Evolutionary conservation across 140 eudicot genomes (phyloP).

Genomic region (Bidens hawaiensis): DNA sequence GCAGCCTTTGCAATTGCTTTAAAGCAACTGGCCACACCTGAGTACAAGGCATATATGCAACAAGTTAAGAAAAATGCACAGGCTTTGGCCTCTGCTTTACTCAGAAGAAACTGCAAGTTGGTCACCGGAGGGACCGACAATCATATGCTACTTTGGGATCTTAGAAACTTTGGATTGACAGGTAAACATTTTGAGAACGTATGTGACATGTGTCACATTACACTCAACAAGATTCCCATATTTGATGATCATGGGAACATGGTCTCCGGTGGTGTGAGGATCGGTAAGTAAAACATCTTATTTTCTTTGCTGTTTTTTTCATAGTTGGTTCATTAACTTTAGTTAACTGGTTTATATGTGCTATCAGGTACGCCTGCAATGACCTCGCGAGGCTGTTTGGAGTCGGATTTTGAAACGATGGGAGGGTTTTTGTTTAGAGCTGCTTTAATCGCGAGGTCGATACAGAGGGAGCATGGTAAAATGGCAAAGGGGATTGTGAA

Average conservation of each 20-base stretch:
- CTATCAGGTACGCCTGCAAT: no score
- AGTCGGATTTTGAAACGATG: neutral
- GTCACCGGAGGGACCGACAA: slow-evolving; percentile 97
- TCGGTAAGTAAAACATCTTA: slow-evolving; percentile 16
- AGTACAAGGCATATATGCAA: slow-evolving; percentile 78
- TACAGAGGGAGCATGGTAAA: slow-evolving; percentile 66
- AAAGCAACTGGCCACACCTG: slow-evolving; percentile 84
- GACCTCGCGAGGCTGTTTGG: no score
- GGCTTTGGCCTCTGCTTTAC: no score
- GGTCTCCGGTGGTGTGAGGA: slow-evolving; percentile 47
- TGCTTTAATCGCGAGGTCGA: slow-evolving; percentile 51
- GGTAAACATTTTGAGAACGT: slow-evolving; percentile 86
- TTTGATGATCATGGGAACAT: slow-evolving; percentile 83
- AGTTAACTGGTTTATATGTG: no score
- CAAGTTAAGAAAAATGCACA: slow-evolving; percentile 98
- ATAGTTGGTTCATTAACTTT: no score
- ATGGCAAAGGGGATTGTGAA: slow-evolving; percentile 46
- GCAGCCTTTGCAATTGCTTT: slow-evolving; percentile 91
- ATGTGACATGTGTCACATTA: no score
- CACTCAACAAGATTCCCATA: slow-evolving; percentile 72
- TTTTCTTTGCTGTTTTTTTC: neutral
- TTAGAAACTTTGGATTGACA: slow-evolving; percentile 75
- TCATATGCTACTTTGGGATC: slow-evolving; percentile 94
- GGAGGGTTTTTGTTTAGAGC: slow-evolving; percentile 24
- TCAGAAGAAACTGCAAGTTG: slow-evolving; percentile 70